Base-by-base conservation (phyloP, 371 early-diverging fungal genomes). In the Circinella minor region DNA sequence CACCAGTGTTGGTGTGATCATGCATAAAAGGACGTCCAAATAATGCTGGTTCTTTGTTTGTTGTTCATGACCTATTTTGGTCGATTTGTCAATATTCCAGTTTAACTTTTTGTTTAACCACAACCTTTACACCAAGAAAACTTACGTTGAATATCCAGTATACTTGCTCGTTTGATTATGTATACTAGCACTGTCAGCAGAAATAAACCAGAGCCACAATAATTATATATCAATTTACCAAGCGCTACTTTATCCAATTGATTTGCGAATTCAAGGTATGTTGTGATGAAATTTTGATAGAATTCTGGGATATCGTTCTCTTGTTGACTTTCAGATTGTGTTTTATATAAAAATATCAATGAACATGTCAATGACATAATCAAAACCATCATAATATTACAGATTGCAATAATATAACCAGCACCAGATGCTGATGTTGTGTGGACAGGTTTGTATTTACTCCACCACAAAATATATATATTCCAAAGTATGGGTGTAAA, bases 1-100 rank as follows among this genome's bases (percentile, higher is more conserved):
- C 36, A 91, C 72, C 59, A 90, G 63, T 15, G 92, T 63, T 15
- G 91, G 85, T 13, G 79, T 84, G 57, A 70, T 27, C 5, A 73
- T 61, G 67, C 77, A 73, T 47, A 85, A 65, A 37, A 83, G 49
- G 54, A 74, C 54, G 38, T 75, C 70, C 43, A 80, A 60, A 66
- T 76, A 70, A 20, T 63, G 54, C 6, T 65, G 61, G 15, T 67
- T 55, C 15, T 51, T 36, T 36, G 37, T 37, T 27, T 18, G 20
- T 8, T 14, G 54, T 39, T 48, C 62, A 20, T 69, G 43, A 55
- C 18, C 20, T 34, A 27, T 15, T 15, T 51, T 51, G 15, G 46
- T 43, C 14, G 39, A 61, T 1, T 1, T 61, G 38, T 43, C 62
- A 61, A 38, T 36, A 63, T 46, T 46, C 27, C 34, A 63, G 15